Evolutionary conservation across 768 basidiomycete genomes (phyloP).

Genomic region (Sporobolomyces phaffii): DNA sequence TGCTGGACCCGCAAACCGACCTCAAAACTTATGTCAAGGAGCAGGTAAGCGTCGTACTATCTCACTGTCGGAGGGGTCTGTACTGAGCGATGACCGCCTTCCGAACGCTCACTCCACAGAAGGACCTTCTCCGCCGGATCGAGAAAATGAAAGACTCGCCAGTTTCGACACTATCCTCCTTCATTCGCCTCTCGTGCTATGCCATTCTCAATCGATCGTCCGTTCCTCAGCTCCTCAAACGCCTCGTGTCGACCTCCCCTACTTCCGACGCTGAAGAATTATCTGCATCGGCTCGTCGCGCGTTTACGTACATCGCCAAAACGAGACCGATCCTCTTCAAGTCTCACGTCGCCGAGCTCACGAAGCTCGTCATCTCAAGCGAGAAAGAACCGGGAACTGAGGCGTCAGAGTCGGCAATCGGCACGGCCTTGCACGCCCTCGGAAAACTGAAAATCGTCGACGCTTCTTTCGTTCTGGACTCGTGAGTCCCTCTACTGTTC

Average conservation of each 20-base stretch:
- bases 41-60: constrained; percentile 51
- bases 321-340: constrained; percentile 67
- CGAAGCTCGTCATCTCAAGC: constrained; percentile 64
- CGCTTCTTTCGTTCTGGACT: neutral
- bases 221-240: constrained; percentile 70
- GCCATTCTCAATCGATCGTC: constrained; percentile 78
- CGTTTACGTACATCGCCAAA: constrained; percentile 61
- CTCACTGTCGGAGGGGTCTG: too few species aligned
- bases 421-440: constrained; percentile 54
- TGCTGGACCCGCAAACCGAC: constrained; percentile 77
- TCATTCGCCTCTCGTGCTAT: constrained; percentile 66
- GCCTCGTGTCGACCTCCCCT: constrained; percentile 42
- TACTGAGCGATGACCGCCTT: too few species aligned
- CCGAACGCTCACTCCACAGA: constrained; percentile 51
- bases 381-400: constrained; percentile 23
- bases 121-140: constrained; percentile 69
- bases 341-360: constrained; percentile 67
- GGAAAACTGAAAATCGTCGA: constrained; percentile 23
- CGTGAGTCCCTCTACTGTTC: neutral
- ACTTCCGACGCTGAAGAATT: neutral
- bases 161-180: constrained; percentile 60
- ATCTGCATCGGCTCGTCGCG: constrained; percentile 38
- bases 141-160: constrained; percentile 63
- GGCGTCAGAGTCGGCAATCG: constrained; percentile 49
- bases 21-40: constrained; percentile 73